phyloP scores from a whole-genome alignment of 2,329 filamentous ascomycete species.

The Aspergillus uvarum region DNA sequence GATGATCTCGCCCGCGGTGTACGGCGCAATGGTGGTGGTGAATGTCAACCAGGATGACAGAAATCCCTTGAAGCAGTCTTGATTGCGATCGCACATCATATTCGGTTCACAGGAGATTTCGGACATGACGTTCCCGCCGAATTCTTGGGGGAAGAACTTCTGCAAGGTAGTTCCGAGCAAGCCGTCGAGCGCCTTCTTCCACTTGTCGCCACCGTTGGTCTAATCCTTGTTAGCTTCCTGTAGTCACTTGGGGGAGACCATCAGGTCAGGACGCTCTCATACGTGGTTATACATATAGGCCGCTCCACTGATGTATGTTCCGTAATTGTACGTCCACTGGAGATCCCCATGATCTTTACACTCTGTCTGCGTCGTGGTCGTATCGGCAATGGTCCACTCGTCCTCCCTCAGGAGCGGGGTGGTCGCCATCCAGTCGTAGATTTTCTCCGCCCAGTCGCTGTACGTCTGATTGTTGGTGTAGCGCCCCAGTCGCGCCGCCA shows the following conservation, averaged over 20 bases:
- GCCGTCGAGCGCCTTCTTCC: constrained; percentile 58
- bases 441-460: constrained; percentile 70
- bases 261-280: constrained; percentile 18
- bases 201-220: constrained; percentile 49
- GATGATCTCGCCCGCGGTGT: constrained; percentile 55
- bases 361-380: constrained; percentile 49
- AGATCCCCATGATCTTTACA: constrained; percentile 55
- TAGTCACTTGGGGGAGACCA: no score
- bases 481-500: constrained; percentile 66
- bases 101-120: constrained; percentile 67
- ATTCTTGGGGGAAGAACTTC: constrained; percentile 53
- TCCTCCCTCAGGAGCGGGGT: constrained; percentile 52
- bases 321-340: constrained; percentile 61
- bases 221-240: constrained; percentile 21
- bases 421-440: constrained; percentile 59
- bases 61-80: constrained; percentile 72
- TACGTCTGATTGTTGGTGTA: constrained; percentile 82
- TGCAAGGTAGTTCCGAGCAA: constrained; percentile 53
- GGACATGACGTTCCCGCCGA: constrained; percentile 56
- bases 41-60: constrained; percentile 66
- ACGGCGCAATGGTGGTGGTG: constrained; percentile 62
- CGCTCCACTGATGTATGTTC: constrained; percentile 56
- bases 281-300: constrained; percentile 58
- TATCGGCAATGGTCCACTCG: constrained; percentile 58
- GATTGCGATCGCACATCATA: constrained; percentile 67